Conservation (phyloP, 257 asterid genomes). For the Ajuga chamaepitys region DNA sequence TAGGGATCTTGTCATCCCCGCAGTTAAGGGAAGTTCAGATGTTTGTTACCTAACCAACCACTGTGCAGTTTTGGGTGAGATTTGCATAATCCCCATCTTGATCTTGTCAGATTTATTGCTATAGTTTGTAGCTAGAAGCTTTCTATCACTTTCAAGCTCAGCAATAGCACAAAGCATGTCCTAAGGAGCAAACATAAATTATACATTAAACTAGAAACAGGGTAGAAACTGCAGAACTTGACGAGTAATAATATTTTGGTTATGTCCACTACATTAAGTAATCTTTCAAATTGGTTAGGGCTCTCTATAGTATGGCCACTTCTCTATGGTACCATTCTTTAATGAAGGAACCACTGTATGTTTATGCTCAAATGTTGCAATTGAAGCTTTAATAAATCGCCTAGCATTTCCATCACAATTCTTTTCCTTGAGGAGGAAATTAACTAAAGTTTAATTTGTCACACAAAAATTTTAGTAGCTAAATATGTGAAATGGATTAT, state of each 20-base stretch:
- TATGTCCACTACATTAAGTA: too few relatives aligned
- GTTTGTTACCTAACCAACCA: constrained; percentile 61
- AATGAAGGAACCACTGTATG: not conserved
- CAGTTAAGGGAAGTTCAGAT: not conserved
- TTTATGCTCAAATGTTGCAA: not conserved
- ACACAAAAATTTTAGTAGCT: not conserved
- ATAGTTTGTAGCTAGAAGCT: constrained; percentile 56
- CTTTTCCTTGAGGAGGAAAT: not conserved
- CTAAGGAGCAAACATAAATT: constrained; percentile 28
- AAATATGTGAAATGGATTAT: not conserved
- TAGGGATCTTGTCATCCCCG: not conserved
- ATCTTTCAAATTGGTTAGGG: too few relatives aligned
- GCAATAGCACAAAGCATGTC: constrained; percentile 94
- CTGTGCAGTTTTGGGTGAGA: constrained; percentile 64
- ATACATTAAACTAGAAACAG: constrained; percentile 3
- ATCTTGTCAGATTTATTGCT: constrained; percentile 58
- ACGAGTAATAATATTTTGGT: not conserved
- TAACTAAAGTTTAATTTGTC: not conserved
- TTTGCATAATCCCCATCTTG: constrained; percentile 73
- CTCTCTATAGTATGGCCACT: too few relatives aligned
- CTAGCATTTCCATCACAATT: not conserved
- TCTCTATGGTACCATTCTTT: too few relatives aligned
- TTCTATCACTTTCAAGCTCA: constrained; percentile 83
- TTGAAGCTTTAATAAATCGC: too few relatives aligned
- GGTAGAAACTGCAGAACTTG: not conserved